Base-by-base conservation (phyloP, 2,329 filamentous ascomycete genomes). In the Fusarium irregulare region DNA sequence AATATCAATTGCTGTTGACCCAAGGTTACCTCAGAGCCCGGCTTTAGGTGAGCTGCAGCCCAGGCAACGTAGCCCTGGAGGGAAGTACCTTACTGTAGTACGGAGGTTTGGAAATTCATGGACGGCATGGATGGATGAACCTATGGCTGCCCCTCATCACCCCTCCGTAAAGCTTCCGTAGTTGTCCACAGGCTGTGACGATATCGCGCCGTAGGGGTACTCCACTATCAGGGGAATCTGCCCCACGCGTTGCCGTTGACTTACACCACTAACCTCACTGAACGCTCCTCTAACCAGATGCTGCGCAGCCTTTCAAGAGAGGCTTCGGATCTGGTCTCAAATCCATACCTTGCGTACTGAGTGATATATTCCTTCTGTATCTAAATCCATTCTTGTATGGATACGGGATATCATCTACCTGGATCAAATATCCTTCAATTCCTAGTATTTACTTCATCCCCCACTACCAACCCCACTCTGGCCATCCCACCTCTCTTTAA, bases 401-500 rank as follows among this genome's bases (percentile, higher is more conserved):
- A 12, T 28, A 28, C 28, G 34, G 41, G 41, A 9, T 20, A 23
- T 20, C 32, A 20, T 40, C 23, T 37, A n/a, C 32, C 14, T 23
- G 30, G 25, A n/a, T 37, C 18, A 51, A 27, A 40, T 6, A 16
- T 20, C 25, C 23, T 53, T 28, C 13, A 42, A 27, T 42, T 28
- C 30, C 30, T 50, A n/a, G 25, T 16, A 30, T 7, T 32, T 21
- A 30, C 21, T 34, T 42, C 13, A 8, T 28, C 30, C 41, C 32
- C 30, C 25, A 21, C 58, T 45, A 42, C 40, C 40, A 54, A 63
- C 68, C 64, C 70, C 70, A 64, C 64, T 41, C 58, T 74, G 6
- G 61, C 53, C 70, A 74, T 72, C 72, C 70, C 66, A 64, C 72
- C 64, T 55, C 59, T 59, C 64, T 44, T 48, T 34, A 28, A 46